Evolutionary conservation across 345 rosid species (phyloP), one percentile per base, ranked within the genome.

Genomic region (Psidium friedrichsthalianum): DNA sequence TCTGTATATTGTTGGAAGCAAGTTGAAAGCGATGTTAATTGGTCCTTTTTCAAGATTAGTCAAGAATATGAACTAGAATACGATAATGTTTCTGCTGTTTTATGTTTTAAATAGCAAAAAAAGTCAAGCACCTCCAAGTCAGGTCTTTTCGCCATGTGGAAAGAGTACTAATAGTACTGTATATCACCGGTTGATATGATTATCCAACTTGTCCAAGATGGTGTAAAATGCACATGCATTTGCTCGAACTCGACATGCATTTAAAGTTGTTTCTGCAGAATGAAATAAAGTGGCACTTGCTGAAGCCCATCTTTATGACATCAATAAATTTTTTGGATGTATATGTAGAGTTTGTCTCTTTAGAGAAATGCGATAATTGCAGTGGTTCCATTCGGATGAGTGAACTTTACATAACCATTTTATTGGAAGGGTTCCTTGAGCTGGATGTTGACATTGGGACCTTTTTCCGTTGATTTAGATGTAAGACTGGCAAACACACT

Each of bases 401-500:
- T 82, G 59, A 51, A 82, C 74, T 84, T 44, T 16, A 64, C 25
- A 74, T 69, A 18, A 21, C 25, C 11, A 0, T 81, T 81, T 24
- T 81, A 54, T 29, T 76, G 12, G 56, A 49, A 42, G 27, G 52
- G 40, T 14, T 78, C 59, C 20, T 52, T 27, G 74, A 74, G 82
- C 57, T 56, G 56, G 47, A 58, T 64, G 59, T 61, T 80, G 59
- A 59, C 86, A 82, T 82, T 59, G 55, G 54, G 74, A n/a, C 36
- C 56, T 87, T 74, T n/a, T 87, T 88, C 51, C 90, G 56, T 86
- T 83, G 55, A 87, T 94, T 88, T 90, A 97, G 99, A 87, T 97
- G 99, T 88, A 94, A 95, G 91, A 96, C 93, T 56, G 99, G 97
- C 85, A 96, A 95, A 88, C 99, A 97, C 90, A 96, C 99, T 51